These are phyloP conservation scores for Sphaerulina vaccinii DNA, from an alignment of 2,329 filamentous ascomycete species.

Conservation along the genomic window DNA sequence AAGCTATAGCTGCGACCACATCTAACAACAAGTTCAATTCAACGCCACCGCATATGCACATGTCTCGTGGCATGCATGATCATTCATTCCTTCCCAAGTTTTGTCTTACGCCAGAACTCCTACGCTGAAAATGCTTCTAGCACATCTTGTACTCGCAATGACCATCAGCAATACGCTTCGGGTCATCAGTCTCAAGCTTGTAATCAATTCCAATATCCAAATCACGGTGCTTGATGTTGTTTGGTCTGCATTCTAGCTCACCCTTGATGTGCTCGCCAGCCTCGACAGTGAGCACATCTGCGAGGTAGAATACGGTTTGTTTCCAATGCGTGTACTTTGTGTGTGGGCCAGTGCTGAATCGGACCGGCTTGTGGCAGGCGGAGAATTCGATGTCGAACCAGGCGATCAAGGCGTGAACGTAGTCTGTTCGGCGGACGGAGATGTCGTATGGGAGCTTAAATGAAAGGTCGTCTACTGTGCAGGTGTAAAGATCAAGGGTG, in stretches of 20 bases:
- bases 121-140: slow-evolving; percentile 27
- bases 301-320: slow-evolving; percentile 97
- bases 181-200: slow-evolving; percentile 73
- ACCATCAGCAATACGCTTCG: slow-evolving; percentile 66
- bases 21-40: slow-evolving; percentile 9
- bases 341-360: slow-evolving; percentile 95
- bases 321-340: slow-evolving; percentile 99
- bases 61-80: slow-evolving; percentile 10
- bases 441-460: slow-evolving; percentile 80
- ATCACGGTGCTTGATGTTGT: slow-evolving; percentile 90
- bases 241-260: slow-evolving; percentile 77
- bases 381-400: slow-evolving; percentile 99
- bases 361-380: slow-evolving; percentile 95
- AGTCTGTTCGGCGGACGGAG: slow-evolving; percentile 79
- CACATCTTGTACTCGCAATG: slow-evolving; percentile 74
- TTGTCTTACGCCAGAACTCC: slow-evolving; percentile 4
- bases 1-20: slow-evolving; percentile 40
- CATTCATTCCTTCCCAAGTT: slow-evolving; percentile 9
- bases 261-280: slow-evolving; percentile 77
- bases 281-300: slow-evolving; percentile 88
- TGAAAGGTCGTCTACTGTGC: slow-evolving; percentile 79
- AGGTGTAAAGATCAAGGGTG: slow-evolving; percentile 89
- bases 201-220: slow-evolving; percentile 89
- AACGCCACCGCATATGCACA: slow-evolving; percentile 24
- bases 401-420: slow-evolving; percentile 90